These are phyloP conservation scores for Xylariomycetidae sp. DNA, from an alignment of 2,329 filamentous ascomycete species.

Conservation along the genomic window DNA sequence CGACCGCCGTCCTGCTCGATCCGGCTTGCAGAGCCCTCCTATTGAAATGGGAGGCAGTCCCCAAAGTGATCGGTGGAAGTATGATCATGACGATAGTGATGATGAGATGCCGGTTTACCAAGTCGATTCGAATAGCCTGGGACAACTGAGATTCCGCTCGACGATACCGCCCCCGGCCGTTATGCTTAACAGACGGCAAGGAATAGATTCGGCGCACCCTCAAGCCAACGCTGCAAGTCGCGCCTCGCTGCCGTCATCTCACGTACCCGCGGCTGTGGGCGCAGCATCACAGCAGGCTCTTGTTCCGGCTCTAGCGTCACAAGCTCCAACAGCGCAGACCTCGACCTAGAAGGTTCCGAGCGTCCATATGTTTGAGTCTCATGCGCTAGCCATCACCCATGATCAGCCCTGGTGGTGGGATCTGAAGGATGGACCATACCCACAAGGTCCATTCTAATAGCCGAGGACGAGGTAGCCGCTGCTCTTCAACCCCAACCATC, in stretches of 20 bases:
- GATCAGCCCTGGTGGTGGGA: no score
- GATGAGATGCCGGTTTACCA: constrained; percentile 72
- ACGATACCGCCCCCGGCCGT: constrained; percentile 46
- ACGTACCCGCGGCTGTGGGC: neutral
- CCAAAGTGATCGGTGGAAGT: constrained; percentile 72
- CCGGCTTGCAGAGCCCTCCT: constrained; percentile 19
- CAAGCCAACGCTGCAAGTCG: constrained; percentile 15
- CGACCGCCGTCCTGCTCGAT: constrained; percentile 68
- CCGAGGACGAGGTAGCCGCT: no score
- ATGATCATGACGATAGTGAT: constrained; percentile 72
- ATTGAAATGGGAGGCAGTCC: constrained; percentile 27
- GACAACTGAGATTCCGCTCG: constrained; percentile 57
- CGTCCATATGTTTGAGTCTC: no score
- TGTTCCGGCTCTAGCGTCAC: constrained; percentile 5
- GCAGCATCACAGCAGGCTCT: neutral
- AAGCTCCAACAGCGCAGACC: no score
- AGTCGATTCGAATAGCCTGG: constrained; percentile 65
- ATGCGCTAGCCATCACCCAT: no score
- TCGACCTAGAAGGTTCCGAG: no score
- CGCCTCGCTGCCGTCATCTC: constrained; percentile 14
- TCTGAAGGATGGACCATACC: no score
- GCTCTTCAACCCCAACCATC: no score
- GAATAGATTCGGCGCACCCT: constrained; percentile 22
- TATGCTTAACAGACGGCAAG: constrained; percentile 34
- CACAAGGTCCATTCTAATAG: no score